A percentile compares a stretch with the other conserved stretches of the same genome.
Conservation (phyloP, 345 rosid genomes). For the Pistacia integerrima region DNA sequence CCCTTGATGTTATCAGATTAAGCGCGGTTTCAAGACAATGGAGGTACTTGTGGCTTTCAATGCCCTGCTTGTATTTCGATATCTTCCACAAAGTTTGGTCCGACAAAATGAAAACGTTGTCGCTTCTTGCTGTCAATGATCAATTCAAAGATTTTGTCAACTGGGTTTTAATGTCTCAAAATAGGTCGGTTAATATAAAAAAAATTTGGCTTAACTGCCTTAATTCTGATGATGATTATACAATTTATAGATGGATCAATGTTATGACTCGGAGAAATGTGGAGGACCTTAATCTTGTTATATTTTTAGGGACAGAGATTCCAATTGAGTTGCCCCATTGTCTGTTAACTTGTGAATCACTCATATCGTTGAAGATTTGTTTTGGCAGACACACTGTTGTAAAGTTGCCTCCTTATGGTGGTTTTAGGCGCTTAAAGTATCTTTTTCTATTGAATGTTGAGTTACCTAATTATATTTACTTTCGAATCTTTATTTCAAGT, state of each 20-base stretch:
- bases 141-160: conserved; percentile 11
- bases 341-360: not conserved
- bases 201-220: not conserved
- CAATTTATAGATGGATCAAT: conserved; percentile 5
- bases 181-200: not conserved
- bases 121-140: not conserved
- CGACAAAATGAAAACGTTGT: not conserved
- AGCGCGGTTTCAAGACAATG: not conserved
- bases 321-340: not conserved
- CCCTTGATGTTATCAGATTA: not conserved
- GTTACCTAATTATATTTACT: not conserved
- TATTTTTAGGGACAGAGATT: not conserved
- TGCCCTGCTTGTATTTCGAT: not conserved
- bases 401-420: not conserved
- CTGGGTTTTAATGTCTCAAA: not conserved
- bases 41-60: conserved; percentile 9
- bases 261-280: not conserved
- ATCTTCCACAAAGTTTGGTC: not conserved
- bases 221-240: not conserved
- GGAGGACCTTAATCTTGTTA: not conserved
- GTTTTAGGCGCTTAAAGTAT: not conserved
- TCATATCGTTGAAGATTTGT: not conserved
- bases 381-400: not conserved
- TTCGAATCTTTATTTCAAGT: not conserved
- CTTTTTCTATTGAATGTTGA: not conserved